Evolutionary conservation across 345 rosid genomes (phyloP).

Genomic region (Arabidopsis arenosa): DNA sequence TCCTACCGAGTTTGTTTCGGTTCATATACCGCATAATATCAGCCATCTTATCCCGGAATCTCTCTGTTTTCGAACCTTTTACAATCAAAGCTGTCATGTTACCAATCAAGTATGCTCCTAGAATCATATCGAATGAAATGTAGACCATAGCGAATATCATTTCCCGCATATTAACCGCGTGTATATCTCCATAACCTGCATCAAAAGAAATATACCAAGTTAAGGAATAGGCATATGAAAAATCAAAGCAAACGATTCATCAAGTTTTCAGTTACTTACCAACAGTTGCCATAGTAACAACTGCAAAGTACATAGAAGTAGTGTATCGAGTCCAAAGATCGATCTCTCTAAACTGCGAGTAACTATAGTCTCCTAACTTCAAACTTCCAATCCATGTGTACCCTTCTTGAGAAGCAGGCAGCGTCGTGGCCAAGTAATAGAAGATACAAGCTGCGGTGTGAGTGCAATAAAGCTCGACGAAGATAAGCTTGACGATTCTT

Average conservation of each 20-base stretch:
- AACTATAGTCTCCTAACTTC: constrained; percentile 74
- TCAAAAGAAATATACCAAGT: not conserved
- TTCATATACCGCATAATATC: constrained; percentile 74
- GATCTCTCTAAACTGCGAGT: constrained; percentile 67
- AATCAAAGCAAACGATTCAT: not conserved
- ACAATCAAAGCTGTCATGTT: constrained; percentile 93
- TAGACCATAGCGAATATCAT: constrained; percentile 86
- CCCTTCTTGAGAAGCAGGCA: constrained; percentile 76
- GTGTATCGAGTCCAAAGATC: constrained; percentile 77
- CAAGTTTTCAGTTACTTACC: constrained; percentile 50
- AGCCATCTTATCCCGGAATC: constrained; percentile 75
- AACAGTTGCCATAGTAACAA: constrained; percentile 93
- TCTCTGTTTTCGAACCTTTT: constrained; percentile 89
- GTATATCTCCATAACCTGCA: constrained; percentile 91
- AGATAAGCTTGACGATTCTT: constrained; percentile 82
- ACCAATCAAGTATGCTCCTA: constrained; percentile 88
- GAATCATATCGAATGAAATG: constrained; percentile 88
- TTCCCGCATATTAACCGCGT: constrained; percentile 84
- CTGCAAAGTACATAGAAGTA: constrained; percentile 80
- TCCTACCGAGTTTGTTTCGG: constrained; percentile 66
- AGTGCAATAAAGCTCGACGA: constrained; percentile 85
- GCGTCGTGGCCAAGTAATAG: constrained; percentile 87
- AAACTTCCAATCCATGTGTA: constrained; percentile 94
- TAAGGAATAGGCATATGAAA: not conserved
- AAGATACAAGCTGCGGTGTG: constrained; percentile 94